Percentiles rank a stretch among this genome's conserved stretches.
These are phyloP conservation scores for Besnoitia besnoiti DNA, from an alignment of 169 alveolate genomes.

Conservation along the genomic window DNA sequence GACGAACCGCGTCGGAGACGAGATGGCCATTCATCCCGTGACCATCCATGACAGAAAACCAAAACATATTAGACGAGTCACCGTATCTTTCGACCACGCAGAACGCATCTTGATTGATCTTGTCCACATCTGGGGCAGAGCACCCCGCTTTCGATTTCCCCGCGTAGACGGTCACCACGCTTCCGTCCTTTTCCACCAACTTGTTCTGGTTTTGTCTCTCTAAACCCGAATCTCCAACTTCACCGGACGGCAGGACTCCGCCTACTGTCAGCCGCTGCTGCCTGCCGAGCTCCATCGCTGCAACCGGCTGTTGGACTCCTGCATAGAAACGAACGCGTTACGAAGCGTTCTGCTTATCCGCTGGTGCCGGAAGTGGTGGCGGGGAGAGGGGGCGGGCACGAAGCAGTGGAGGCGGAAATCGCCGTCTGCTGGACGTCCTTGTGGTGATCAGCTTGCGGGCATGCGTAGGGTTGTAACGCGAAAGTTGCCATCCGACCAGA, in stretches of 20 bases:
- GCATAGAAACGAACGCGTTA: not conserved
- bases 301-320: not conserved
- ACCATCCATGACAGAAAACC: constrained; percentile 54
- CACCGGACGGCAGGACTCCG: not conserved
- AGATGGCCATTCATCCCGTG: constrained; percentile 50
- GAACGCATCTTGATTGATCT: constrained; percentile 44
- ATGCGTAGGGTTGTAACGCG: too few species aligned
- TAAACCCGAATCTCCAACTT: not conserved
- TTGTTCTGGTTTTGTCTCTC: not conserved
- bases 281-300: not conserved
- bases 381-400: too few species aligned
- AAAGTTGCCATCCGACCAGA: too few species aligned
- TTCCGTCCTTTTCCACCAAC: not conserved
- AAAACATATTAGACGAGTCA: not conserved
- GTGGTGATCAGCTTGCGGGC: too few species aligned
- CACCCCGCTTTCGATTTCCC: constrained; percentile 30
- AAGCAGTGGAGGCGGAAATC: too few species aligned
- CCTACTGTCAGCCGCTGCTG: constrained; percentile 25
- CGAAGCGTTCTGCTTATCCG: too few species aligned
- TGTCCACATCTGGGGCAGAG: constrained; percentile 33
- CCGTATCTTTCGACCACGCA: constrained; percentile 24
- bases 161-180: constrained; percentile 6
- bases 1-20: constrained; percentile 5
- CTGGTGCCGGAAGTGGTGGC: too few species aligned
- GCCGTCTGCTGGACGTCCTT: too few species aligned